Conservation (phyloP, 1,139 yeast species). For the Meyerozyma guilliermondii region DNA sequence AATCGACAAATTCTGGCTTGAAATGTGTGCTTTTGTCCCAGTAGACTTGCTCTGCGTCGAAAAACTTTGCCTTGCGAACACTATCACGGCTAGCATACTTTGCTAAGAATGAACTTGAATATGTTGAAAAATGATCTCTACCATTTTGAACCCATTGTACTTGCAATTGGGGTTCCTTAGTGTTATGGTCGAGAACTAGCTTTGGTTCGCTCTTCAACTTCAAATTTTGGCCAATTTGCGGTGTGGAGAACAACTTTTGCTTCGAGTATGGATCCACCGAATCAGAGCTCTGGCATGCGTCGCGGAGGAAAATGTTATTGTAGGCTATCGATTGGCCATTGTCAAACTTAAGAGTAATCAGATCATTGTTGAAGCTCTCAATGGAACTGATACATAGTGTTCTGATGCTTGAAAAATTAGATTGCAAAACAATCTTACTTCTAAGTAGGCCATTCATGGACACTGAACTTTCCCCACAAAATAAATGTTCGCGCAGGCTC, state of each 20-base stretch:
- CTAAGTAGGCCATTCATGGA: neutral
- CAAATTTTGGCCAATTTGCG: conserved; percentile 29
- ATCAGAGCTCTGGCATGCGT: conserved; percentile 46
- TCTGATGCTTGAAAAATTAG: neutral
- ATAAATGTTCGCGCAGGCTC: neutral
- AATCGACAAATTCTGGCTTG: conserved; percentile 17
- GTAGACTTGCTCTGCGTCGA: conserved; percentile 28
- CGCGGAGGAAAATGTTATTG: conserved; percentile 58
- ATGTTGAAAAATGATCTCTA: conserved; percentile 28
- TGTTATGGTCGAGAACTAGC: conserved; percentile 16
- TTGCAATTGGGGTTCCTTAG: conserved; percentile 28
- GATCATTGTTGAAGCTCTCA: conserved; percentile 11
- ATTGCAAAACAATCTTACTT: neutral
- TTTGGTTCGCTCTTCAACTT: conserved; percentile 21
- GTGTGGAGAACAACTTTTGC: conserved; percentile 68
- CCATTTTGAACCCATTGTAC: conserved; percentile 55
- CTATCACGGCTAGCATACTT: conserved; percentile 33
- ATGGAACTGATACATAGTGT: neutral
- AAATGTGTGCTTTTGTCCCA: conserved; percentile 34
- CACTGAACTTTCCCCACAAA: conserved; percentile 1
- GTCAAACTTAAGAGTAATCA: conserved; percentile 17
- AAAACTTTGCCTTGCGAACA: conserved; percentile 28
- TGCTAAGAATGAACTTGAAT: conserved; percentile 43
- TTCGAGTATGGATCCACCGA: conserved; percentile 54
- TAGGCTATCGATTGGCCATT: conserved; percentile 32